Evolutionary conservation across 306 rosid genomes (phyloP).

Genomic region (Sindora glabra): DNA sequence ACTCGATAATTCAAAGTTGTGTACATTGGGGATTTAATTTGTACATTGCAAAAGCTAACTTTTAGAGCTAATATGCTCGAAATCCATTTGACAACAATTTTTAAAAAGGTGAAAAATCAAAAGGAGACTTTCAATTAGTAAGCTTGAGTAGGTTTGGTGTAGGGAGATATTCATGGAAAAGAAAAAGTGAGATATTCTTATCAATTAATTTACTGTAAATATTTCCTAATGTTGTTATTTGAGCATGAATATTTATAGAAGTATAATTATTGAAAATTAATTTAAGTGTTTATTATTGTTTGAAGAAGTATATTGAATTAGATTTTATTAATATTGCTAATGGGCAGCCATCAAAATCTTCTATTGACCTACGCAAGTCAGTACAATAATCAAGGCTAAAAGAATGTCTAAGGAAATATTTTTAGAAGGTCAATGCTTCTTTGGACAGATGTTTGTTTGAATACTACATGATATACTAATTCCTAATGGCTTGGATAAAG

Average conservation of each 20-base stretch:
- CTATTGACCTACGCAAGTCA: slow-evolving; percentile 82
- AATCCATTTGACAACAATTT: no score
- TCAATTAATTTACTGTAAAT: slow-evolving; percentile 2
- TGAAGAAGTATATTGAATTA: slow-evolving; percentile 92
- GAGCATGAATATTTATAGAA: slow-evolving; percentile 6
- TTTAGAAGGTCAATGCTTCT: slow-evolving; percentile 71
- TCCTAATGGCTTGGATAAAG: slow-evolving; percentile 41
- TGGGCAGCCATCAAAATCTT: slow-evolving; percentile 56
- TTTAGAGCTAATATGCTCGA: no score
- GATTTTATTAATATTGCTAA: slow-evolving; percentile 61
- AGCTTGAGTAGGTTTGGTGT: slow-evolving; percentile 99
- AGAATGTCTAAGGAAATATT: slow-evolving; percentile 87
- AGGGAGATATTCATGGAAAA: slow-evolving; percentile 85
- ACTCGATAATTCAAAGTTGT: no score
- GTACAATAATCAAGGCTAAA: slow-evolving; percentile 79
- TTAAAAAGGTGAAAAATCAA: no score
- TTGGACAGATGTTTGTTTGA: slow-evolving; percentile 19
- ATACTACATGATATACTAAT: slow-evolving; percentile 25
- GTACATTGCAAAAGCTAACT: no score
- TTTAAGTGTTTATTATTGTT: slow-evolving; percentile 79
- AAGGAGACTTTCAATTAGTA: no score
- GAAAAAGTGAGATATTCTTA: slow-evolving; percentile 45
- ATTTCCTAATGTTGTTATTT: neutral
- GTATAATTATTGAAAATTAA: slow-evolving; percentile 20
- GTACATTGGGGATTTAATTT: no score